Evolutionary conservation across 768 basidiomycete genomes (phyloP), one percentile per base, ranked within the genome.

Genomic region (Tulasnella sp.): DNA sequence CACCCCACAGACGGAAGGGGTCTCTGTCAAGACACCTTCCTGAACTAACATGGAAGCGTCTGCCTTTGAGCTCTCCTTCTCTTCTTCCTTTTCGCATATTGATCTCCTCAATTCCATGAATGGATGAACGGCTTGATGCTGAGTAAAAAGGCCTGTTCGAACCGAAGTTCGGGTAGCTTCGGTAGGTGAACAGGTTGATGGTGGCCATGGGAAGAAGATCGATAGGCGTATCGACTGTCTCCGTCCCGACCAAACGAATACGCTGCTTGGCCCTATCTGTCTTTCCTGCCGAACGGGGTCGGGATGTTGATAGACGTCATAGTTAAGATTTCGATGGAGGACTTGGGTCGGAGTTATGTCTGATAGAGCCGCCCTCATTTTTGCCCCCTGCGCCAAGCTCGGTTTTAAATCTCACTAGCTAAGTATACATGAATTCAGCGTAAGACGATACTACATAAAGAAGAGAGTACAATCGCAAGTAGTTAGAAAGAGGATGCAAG

Each of bases 91-190:
- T 70, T 71, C 7, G 79, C 77, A 19, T 77, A 22, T 2, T 54
- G 9, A 9, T 42, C 37, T 40, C 75, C 37, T 2, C 45, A 72
- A 7, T 67, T 68, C 15, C 75, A 38, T 2, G 38, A 36, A 19
- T 72, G 69, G 45, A 80, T 73, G 75, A 79, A 80, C 5, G 79
- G 79, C 36, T 71, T 72, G 71, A 80, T 77, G n/a, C 78, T 79
- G 2, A 72, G 37, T 22, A 80, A 73, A 54, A 79, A 79, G 7
- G 78, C 72, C 54, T 80, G 79, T 58, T 80, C 80, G 69, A 77
- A 80, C 11, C 80, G 76, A n/a, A 80, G 72, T 52, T 80, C 80
- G 19, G 80, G 80, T 31, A 80, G 74, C 19, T 78, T 75, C n/a
- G 79, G 78, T 8, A 78, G 70, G 67, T 72, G 64, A 25, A 7